A percentile compares a stretch with the other conserved stretches of the same genome.
Evolutionary conservation across 257 asterid genomes (phyloP).

Genomic region (Asclepias syriaca): DNA sequence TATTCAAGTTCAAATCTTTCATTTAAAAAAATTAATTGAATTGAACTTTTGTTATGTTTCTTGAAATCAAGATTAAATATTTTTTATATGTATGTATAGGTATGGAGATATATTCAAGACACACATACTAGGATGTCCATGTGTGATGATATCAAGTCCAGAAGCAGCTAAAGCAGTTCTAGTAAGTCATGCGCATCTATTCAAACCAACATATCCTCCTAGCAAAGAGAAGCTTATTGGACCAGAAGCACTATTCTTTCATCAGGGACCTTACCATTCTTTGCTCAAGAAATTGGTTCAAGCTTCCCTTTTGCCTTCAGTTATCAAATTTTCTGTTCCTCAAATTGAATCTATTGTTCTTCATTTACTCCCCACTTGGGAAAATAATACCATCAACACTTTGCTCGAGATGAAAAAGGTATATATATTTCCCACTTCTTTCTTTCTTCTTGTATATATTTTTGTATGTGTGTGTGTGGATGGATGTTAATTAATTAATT

Average conservation of each 20-base stretch:
- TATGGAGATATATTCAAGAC: conserved; percentile 69
- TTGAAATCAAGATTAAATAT: too few species aligned
- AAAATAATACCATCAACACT: conserved; percentile 29
- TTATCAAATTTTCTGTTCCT: conserved; percentile 30
- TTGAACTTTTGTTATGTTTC: too few species aligned
- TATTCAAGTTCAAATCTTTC: too few species aligned
- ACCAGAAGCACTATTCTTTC: conserved; percentile 64
- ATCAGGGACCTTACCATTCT: conserved; percentile 53
- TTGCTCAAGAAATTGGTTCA: conserved; percentile 49
- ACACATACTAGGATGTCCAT: conserved; percentile 64
- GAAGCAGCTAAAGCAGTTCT: conserved; percentile 55
- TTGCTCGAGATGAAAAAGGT: conserved; percentile 61
- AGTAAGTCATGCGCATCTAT: conserved; percentile 55
- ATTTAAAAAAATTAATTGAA: too few species aligned
- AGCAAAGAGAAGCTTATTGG: conserved; percentile 61
- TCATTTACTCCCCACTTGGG: conserved; percentile 40
- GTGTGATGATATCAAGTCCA: conserved; percentile 71
- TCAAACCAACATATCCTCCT: conserved; percentile 69
- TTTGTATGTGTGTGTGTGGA: too few species aligned
- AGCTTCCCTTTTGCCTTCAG: conserved; percentile 43
- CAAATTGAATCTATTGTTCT: conserved; percentile 40
- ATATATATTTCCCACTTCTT: not conserved
- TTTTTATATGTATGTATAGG: conserved; percentile 15
- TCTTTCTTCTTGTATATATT: too few species aligned
- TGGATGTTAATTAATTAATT: too few species aligned